These are phyloP conservation scores for Maudiozyma bulderi DNA, from an alignment of 805 yeast species.

Conservation along the genomic window DNA sequence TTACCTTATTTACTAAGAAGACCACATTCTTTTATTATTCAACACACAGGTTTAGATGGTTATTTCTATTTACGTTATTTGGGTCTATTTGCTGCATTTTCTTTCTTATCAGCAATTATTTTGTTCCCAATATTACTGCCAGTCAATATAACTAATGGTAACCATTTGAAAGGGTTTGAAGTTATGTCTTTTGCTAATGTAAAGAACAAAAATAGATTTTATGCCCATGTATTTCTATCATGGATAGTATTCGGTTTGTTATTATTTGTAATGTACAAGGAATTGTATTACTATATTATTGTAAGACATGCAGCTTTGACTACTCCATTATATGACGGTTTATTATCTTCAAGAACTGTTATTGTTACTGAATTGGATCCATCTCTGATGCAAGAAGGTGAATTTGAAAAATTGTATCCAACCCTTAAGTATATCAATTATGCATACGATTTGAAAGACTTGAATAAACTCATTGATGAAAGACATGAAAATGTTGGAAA, in stretches of 20 bases:
- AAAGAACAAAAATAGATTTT: slow-evolving; percentile 49
- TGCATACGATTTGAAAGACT: slow-evolving; percentile 52
- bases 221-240: slow-evolving; percentile 67
- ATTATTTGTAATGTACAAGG: slow-evolving; percentile 60
- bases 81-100: slow-evolving; percentile 43
- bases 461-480: slow-evolving; percentile 49
- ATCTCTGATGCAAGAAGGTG: slow-evolving; percentile 37
- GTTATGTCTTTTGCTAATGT: slow-evolving; percentile 56
- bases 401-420: slow-evolving; percentile 53
- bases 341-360: slow-evolving; percentile 62
- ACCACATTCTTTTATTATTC: slow-evolving; percentile 55
- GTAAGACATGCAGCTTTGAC: slow-evolving; percentile 68
- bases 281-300: slow-evolving; percentile 58
- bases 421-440: slow-evolving; percentile 49
- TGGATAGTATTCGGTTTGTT: slow-evolving; percentile 66
- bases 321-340: slow-evolving; percentile 61
- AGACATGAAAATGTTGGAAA: slow-evolving; percentile 51
- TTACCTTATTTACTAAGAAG: slow-evolving; percentile 38
- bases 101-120: slow-evolving; percentile 44
- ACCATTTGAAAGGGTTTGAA: slow-evolving; percentile 48
- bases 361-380: slow-evolving; percentile 54
- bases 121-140: slow-evolving; percentile 66
- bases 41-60: slow-evolving; percentile 67
- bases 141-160: slow-evolving; percentile 64
- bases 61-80: slow-evolving; percentile 63